phyloP scores from a whole-genome alignment of 2,329 filamentous ascomycete species.

The Fusarium veterinarium region DNA sequence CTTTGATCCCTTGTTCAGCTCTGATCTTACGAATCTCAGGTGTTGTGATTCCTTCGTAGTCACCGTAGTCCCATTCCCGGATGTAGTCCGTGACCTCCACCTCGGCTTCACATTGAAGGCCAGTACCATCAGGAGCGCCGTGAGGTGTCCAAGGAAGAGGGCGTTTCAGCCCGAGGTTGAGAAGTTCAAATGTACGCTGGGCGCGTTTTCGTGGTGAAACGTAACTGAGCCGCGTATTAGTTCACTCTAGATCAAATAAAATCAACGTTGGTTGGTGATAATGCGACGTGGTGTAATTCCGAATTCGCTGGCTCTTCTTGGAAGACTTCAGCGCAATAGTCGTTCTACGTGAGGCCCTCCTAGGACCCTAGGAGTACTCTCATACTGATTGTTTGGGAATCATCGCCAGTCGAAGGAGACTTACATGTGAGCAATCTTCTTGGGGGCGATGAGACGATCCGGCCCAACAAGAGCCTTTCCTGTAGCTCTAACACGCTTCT shows the following conservation, averaged over 20 bases:
- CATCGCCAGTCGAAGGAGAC: conserved; percentile 44
- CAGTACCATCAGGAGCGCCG: conserved; percentile 51
- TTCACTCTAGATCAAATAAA: background rate
- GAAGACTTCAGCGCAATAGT: background rate
- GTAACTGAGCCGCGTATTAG: conserved; percentile 63
- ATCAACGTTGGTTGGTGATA: background rate
- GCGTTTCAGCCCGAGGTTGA: conserved; percentile 77
- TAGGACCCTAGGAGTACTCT: too few relatives aligned
- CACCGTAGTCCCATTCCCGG: conserved; percentile 88
- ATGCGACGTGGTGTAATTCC: background rate
- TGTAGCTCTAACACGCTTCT: conserved; percentile 79
- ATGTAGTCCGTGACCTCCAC: conserved; percentile 78
- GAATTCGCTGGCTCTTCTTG: background rate
- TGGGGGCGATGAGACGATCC: conserved; percentile 86
- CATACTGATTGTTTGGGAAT: background rate
- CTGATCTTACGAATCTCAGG: conserved; percentile 72
- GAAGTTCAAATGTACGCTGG: conserved; percentile 89
- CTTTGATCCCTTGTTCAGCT: conserved; percentile 65
- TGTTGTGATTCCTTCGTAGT: conserved; percentile 85
- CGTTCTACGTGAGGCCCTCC: background rate
- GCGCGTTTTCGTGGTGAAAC: conserved; percentile 88
- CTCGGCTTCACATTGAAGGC: conserved; percentile 65
- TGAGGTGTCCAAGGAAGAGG: conserved; percentile 76
- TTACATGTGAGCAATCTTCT: conserved; percentile 84
- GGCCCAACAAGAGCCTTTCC: conserved; percentile 85